Base-by-base conservation (phyloP, 208 protist genomes). In the Crithidia thermophila region DNA sequence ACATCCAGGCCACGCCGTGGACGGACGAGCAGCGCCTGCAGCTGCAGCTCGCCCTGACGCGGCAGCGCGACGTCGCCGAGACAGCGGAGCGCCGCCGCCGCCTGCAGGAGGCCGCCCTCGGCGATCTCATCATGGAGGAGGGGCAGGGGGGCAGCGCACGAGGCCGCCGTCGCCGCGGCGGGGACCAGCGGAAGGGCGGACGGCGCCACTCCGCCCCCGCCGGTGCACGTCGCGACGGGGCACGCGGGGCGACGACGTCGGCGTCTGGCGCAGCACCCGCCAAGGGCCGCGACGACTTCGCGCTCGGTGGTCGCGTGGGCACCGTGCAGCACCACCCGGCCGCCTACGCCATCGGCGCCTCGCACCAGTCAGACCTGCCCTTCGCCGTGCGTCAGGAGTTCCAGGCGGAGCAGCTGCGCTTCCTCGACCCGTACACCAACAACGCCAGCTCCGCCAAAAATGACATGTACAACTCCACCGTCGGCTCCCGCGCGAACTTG, bases 1-100 rank as follows among this genome's bases (percentile, higher is more conserved):
- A 61, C 13, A 70, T 78, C 55, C 82, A 76, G 23, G 37, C 59
- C 14, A 90, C 84, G 21, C 66, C 74, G 40, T 96, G 90, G 90
- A 93, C 90, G 13, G 82, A 93, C 72, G 90, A 96, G 60, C 85
- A 91, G 72, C 87, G 90, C 36, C 70, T 96, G 67, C 90, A 96
- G 72, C 71, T 96, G 39, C 90, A 96, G 43, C 84, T 96, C 36
- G 88, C 90, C 14, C 82, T 96, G 27, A 94, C 90, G 0, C 85
- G 90, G 1, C 87, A 96, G 65, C 76, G 79, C 52, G 67, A 82
- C 52, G 67, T 94, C 67, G 81, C 85, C 5, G 85, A 87, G 52
- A 65, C 81, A n/a, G 75, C 77, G 13, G 83, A 93, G 63, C 82
- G 81, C n/a, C 85, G 81, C 70, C 76, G 82, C 40, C 56, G 30